Base-by-base conservation (phyloP, 306 rosid genomes). In the Citrullus amarus region DNA sequence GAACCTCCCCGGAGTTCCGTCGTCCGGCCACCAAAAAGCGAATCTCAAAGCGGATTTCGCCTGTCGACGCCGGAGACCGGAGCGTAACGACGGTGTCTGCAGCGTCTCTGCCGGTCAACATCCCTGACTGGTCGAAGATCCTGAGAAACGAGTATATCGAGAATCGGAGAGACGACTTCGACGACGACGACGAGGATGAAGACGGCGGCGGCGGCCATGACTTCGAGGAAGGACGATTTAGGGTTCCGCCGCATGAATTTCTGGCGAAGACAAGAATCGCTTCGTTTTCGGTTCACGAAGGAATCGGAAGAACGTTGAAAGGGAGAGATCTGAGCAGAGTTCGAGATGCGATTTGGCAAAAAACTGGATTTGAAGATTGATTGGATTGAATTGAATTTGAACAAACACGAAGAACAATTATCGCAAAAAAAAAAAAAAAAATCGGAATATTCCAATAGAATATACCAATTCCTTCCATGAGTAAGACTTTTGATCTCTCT, bases 111-210 rank as follows among this genome's bases (percentile, higher is more conserved):
- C 95, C 96, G 76, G 86, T 92, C 3, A 90, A 88, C 79, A 82
- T 92, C 8, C 98, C 96, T 56, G 97, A 94, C 81, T 94, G 97
- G 98, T 89, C 97, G 1, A 90, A 93, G 86, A 93, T 91, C 66
- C 82, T 93, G 6, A 88, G 96, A 41, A 73, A 82, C 8, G 97
- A 93, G 85, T 87, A 89, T 82, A 76, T 83, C 4, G 86, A 87
- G 18, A 84, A 78, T 4, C 87, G 84, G 72, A 83, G 80, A 55
- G 63, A 79, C 28, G 83, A 80, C 6, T 18, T 51, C 20, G n/a
- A 75, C 12, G 81, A 79, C 12, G 81, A 79, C 8, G 83, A 81
- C 6, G 84, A 78, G 12, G 84, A 80, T 1, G 84, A 81, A 14
- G 81, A 59, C 5, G 48, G 54, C 5, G 88, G 79, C 11, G 78